These are phyloP conservation scores for Panicum miliaceum DNA, from an alignment of 176 grass and related monocot genomes.

Conservation along the genomic window DNA sequence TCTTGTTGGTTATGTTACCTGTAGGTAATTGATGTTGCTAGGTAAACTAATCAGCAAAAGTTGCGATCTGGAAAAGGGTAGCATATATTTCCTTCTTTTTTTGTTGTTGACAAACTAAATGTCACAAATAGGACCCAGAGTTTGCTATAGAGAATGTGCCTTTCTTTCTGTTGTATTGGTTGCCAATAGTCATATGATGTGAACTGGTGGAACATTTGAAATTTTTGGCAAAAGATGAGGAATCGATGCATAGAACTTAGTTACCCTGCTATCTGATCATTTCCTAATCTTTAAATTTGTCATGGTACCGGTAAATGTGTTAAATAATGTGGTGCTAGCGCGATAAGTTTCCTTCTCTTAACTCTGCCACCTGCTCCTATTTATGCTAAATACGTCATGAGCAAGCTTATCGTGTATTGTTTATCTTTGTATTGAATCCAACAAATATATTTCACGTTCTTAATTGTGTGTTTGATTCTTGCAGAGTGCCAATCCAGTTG, in stretches of 20 bases:
- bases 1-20: conserved; percentile 11
- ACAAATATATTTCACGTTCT: neutral
- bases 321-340: neutral
- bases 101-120: neutral
- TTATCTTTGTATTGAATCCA: neutral
- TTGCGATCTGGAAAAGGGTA: neutral
- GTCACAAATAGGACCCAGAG: neutral
- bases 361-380: neutral
- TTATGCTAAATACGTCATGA: neutral
- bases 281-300: neutral
- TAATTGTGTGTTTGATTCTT: conserved; percentile 28
- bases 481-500: conserved; percentile 60
- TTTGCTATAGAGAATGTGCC: neutral
- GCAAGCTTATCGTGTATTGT: neutral
- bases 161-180: neutral
- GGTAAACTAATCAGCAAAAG: neutral
- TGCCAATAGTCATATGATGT: neutral
- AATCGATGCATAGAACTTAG: neutral
- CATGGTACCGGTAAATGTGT: neutral
- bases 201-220: neutral
- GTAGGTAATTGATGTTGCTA: neutral
- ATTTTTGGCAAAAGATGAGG: neutral
- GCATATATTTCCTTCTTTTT: neutral
- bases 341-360: conserved; percentile 1
- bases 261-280: neutral